phyloP scores from a whole-genome alignment of 148 eudicot species.

The Euryodendron excelsum region DNA sequence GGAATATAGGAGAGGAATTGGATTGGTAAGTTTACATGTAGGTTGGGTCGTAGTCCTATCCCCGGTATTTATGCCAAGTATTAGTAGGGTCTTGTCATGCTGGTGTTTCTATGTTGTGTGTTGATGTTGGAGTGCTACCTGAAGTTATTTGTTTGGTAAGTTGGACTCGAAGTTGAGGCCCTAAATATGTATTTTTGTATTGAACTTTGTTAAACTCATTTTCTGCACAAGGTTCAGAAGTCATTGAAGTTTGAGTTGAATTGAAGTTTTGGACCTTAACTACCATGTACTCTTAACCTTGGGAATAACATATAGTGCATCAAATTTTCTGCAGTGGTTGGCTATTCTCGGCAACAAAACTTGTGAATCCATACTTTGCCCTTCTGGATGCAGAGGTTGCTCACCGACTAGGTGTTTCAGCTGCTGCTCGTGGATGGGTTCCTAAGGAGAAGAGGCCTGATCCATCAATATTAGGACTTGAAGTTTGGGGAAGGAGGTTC shows the following conservation, averaged over 20 bases:
- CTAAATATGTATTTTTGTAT: not conserved
- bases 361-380: conserved; percentile 94
- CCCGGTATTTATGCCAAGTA: not conserved
- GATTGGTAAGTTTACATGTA: not conserved
- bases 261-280: conserved; percentile 4
- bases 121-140: not conserved
- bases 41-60: not conserved
- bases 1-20: not conserved
- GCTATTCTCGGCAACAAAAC: conserved; percentile 93
- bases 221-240: not conserved
- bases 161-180: not conserved
- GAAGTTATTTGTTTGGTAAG: not conserved
- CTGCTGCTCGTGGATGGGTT: conserved; percentile 99
- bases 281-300: not conserved
- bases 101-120: not conserved
- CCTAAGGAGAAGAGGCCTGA: conserved; percentile 94
- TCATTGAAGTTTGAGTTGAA: not conserved
- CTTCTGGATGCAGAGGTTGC: conserved; percentile 92
- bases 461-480: conserved; percentile 65
- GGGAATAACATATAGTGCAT: not conserved
- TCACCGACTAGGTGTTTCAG: conserved; percentile 75
- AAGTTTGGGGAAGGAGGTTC: conserved; percentile 97
- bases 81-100: not conserved
- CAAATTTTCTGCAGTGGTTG: conserved; percentile 73
- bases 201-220: not conserved